These are phyloP conservation scores for Trifolium dubium DNA, from an alignment of 306 rosid species.

Conservation along the genomic window DNA sequence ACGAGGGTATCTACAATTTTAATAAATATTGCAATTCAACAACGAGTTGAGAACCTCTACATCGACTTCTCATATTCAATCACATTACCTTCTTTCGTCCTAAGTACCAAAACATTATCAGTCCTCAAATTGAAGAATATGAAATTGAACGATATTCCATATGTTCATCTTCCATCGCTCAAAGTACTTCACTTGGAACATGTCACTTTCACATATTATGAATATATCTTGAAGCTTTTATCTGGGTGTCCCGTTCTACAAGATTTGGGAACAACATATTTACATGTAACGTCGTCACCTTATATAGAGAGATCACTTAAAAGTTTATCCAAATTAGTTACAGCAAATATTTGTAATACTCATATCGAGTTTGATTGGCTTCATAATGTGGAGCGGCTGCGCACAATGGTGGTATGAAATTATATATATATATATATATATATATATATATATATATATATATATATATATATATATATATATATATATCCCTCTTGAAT, in stretches of 20 bases:
- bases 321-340: background rate
- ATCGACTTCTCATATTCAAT: background rate
- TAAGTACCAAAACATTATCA: background rate
- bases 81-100: background rate
- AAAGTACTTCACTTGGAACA: background rate
- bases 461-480: no score
- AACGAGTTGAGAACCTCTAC: background rate
- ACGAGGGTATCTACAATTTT: background rate
- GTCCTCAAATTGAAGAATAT: background rate
- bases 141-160: background rate
- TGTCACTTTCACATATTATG: background rate
- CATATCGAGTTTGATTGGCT: background rate
- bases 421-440: no score
- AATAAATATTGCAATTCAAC: background rate
- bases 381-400: background rate
- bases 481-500: background rate
- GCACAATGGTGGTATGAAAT: background rate
- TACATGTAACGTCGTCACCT: background rate
- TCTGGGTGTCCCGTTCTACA: background rate
- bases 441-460: no score
- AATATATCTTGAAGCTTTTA: background rate
- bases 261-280: background rate
- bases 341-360: background rate
- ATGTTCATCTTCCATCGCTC: background rate
- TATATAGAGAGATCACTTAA: background rate